Base-by-base conservation (phyloP, 768 basidiomycete species). In the Suillus tomentosus region DNA sequence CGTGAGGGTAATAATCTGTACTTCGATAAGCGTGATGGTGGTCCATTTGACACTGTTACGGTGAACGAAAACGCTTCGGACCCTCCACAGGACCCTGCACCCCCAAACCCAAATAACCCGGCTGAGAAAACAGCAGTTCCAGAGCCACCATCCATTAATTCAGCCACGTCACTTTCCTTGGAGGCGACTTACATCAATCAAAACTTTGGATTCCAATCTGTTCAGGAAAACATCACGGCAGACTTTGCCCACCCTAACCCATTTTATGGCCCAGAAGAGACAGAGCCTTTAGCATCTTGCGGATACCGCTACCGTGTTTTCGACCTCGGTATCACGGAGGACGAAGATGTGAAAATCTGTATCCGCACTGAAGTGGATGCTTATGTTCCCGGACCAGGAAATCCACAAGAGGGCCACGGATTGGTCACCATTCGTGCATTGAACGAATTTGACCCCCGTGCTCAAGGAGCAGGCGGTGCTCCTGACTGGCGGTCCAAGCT, bases 171-270 rank as follows among this genome's bases (percentile, higher is more conserved):
- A 1, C 83, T 99, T 34, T 96, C 96, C 0, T 84, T 99, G 40
- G 97, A 99, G 78, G 97, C 97, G 6, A 99, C 96, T 34, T 99
- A 96, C 79, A 94, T 99, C 82, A 99, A 99, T 81, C 94, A 96
- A 74, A 98, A 98, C 78, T 99, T 98, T 71, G 89, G 91, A 31
- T 97, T 96, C 85, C 97, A 99, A 78, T 90, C 93, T 51, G 96
- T 96, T 51, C 82, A 86, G 62, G 94, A 96, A 76, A 84, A 76
- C 37, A 79, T 84, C 36, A 80, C 90, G 8, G 81, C 91, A 48
- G 88, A 94, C 65, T 86, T 98, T 71, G 82, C 86, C 15, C 85
- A 94, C 69, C 88, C 96, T 2, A 99, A 99, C 76, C 97, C 97
- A 6, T 99, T 99, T 84, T 96, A 98, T 75, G 82, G 86, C 7